Conservation (phyloP, 1,139 yeast species). For the Blastobotrys buckinghamii region DNA sequence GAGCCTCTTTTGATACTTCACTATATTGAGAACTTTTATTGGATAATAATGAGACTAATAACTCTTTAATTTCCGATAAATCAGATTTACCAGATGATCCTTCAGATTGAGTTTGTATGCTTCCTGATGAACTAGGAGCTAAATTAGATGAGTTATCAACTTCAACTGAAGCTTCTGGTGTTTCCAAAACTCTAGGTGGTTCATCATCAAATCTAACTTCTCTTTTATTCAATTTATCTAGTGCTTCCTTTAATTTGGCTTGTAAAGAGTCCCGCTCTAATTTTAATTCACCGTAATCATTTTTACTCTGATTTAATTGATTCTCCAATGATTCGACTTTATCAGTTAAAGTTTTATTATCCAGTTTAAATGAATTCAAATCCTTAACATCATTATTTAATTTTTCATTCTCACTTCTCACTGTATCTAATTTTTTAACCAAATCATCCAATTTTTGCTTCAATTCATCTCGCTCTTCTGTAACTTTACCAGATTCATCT, state of each 20-base stretch:
- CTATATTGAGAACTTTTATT: background rate
- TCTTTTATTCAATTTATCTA: background rate
- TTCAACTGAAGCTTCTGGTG: too few species aligned
- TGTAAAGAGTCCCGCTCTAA: background rate
- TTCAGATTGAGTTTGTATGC: background rate
- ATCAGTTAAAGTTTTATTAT: background rate
- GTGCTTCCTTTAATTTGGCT: background rate
- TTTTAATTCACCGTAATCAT: background rate
- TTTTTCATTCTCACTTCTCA: background rate
- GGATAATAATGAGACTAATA: background rate
- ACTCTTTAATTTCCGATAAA: constrained; percentile 1
- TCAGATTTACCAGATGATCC: background rate
- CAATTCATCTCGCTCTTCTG: background rate
- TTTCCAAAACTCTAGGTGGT: background rate
- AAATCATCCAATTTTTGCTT: background rate
- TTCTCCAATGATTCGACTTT: background rate
- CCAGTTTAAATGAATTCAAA: background rate
- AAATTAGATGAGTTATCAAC: background rate
- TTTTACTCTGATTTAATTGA: background rate
- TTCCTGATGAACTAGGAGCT: background rate
- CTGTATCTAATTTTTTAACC: background rate
- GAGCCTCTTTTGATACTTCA: background rate
- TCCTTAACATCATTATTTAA: background rate
- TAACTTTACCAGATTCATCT: background rate
- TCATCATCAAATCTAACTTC: background rate